phyloP scores from a whole-genome alignment of 345 rosid species.

The Eucalyptus regnans region DNA sequence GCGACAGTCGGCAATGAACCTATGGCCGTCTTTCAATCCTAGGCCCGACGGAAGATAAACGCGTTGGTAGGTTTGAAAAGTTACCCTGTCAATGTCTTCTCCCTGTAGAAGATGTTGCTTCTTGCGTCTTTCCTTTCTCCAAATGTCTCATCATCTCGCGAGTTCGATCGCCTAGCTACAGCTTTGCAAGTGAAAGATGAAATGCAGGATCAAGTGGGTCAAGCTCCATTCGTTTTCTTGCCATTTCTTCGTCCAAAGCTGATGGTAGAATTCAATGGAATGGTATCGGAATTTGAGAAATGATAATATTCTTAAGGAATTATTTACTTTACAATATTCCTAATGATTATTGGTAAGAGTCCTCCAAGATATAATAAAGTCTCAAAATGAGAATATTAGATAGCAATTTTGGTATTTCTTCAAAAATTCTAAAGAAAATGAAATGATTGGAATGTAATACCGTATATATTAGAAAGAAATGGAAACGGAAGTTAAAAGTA shows the following conservation, averaged over 20 bases:
- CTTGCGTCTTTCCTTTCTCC: background rate
- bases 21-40: background rate
- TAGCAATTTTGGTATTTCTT: accelerated
- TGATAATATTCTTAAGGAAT: too few species aligned
- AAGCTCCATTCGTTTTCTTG: background rate
- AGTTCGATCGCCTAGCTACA: background rate
- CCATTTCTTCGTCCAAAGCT: background rate
- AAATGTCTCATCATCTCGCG: background rate
- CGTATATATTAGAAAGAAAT: too few species aligned
- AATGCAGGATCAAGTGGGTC: background rate
- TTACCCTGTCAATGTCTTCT: background rate
- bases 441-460: too few species aligned
- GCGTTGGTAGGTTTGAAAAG: background rate
- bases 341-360: accelerated
- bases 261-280: background rate
- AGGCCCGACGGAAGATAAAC: background rate
- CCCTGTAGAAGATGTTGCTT: background rate
- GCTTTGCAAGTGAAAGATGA: background rate
- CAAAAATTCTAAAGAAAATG: too few species aligned
- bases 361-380: accelerated
- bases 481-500: too few species aligned
- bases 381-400: accelerated
- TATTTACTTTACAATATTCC: too few species aligned
- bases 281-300: too few species aligned
- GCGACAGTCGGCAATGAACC: background rate